phyloP scores from a whole-genome alignment of 2,329 filamentous ascomycete genomes.

The Calonectria henricotiae region DNA sequence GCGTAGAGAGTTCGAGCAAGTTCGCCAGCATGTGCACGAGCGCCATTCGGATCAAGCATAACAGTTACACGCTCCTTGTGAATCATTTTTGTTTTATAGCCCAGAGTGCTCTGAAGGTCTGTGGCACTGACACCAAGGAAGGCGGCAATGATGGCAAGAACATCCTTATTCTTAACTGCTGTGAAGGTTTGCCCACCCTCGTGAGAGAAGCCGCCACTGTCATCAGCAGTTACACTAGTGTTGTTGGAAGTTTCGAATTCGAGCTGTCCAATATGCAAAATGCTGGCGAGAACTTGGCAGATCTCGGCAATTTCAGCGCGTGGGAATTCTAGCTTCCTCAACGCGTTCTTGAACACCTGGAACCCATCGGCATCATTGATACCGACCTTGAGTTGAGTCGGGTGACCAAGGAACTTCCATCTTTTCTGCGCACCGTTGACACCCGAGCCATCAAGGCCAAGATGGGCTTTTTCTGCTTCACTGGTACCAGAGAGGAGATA shows the following conservation, averaged over 20 bases:
- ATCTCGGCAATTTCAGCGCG: constrained; percentile 96
- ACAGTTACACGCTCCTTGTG: constrained; percentile 98
- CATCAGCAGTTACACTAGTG: constrained; percentile 86
- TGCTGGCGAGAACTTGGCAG: constrained; percentile 93
- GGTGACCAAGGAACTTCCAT: constrained; percentile 97
- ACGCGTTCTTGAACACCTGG: constrained; percentile 95
- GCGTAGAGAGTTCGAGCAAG: constrained; percentile 94
- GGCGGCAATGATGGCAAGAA: constrained; percentile 88
- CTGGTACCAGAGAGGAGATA: constrained; percentile 96
- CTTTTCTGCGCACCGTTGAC: constrained; percentile 78
- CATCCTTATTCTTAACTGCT: constrained; percentile 93
- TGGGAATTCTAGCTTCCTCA: constrained; percentile 95
- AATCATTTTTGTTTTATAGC: constrained; percentile 97
- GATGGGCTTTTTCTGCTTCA: constrained; percentile 88
- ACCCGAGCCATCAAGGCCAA: constrained; percentile 73
- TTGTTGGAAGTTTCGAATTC: constrained; percentile 89
- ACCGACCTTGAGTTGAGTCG: constrained; percentile 95
- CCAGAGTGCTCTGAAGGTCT: constrained; percentile 89
- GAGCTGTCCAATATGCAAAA: constrained; percentile 97
- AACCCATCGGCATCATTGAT: constrained; percentile 98
- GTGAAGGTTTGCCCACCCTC: constrained; percentile 92
- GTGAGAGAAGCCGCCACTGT: constrained; percentile 96
- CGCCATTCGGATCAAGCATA: constrained; percentile 94
- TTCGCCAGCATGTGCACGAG: constrained; percentile 93
- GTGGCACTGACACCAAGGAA: constrained; percentile 89